Conservation (phyloP, 345 rosid genomes). For the Eucalyptus erythrocorys region DNA sequence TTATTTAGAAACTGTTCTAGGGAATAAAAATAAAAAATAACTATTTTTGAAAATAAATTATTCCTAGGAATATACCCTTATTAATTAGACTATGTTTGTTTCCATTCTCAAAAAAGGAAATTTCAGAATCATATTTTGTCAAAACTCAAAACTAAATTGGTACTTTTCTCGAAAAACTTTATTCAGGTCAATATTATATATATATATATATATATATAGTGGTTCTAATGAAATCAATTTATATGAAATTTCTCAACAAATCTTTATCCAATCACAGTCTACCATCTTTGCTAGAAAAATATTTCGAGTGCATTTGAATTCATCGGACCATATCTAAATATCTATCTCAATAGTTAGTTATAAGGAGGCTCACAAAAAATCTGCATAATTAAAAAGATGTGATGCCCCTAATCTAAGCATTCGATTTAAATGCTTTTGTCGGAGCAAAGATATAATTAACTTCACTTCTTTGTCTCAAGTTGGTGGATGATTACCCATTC, state of each 20-base stretch:
- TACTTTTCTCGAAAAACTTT: neutral
- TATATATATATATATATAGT: too few species aligned
- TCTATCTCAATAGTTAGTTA: neutral
- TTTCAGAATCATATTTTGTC: too few species aligned
- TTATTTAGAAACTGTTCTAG: too few species aligned
- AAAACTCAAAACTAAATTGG: neutral
- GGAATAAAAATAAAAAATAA: too few species aligned
- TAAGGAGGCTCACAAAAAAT: neutral
- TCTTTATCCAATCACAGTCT: neutral
- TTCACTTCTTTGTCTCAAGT: neutral
- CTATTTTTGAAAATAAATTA: too few species aligned
- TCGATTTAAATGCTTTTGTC: neutral
- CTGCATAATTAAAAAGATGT: neutral
- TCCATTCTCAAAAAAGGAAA: too few species aligned
- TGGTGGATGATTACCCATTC: neutral
- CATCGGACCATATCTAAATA: rapidly evolving
- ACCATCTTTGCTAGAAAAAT: neutral
- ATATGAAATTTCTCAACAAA: neutral
- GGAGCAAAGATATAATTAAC: neutral
- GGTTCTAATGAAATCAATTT: neutral
- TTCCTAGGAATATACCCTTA: too few species aligned
- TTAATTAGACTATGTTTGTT: neutral
- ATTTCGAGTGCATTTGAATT: neutral
- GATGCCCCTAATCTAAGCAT: rapidly evolving
- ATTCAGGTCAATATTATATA: neutral